Percentiles rank a stretch among this genome's conserved stretches.
Evolutionary conservation across 169 alveolate species (phyloP).

Genomic region (Plasmodium vivax): DNA sequence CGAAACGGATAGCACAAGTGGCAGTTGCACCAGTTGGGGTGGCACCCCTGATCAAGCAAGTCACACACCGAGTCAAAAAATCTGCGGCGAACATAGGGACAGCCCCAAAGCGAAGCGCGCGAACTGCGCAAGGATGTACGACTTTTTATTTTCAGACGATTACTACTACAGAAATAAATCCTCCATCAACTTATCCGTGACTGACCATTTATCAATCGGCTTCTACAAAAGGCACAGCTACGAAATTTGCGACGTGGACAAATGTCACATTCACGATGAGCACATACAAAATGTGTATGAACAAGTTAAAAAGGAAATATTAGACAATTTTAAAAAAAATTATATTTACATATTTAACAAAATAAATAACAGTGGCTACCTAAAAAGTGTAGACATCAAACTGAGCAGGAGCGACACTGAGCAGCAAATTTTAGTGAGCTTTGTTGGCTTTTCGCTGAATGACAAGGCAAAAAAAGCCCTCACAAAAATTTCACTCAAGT

Average conservation of each 20-base stretch:
- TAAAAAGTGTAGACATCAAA: conserved; percentile 70
- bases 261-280: conserved; percentile 70
- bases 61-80: not conserved
- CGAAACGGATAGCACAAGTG: not conserved
- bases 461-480: conserved; percentile 36
- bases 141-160: conserved; percentile 41
- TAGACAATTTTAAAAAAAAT: conserved; percentile 58
- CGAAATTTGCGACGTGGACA: conserved; percentile 64
- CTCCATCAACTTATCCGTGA: conserved; percentile 51
- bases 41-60: not conserved
- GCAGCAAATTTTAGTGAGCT: conserved; percentile 54
- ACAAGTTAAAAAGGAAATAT: conserved; percentile 68
- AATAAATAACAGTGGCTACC: conserved; percentile 74
- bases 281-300: conserved; percentile 50
- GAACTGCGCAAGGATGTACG: conserved; percentile 28
- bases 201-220: conserved; percentile 56
- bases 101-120: not conserved
- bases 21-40: not conserved
- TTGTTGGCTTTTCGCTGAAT: conserved; percentile 33
- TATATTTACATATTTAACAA: conserved; percentile 69
- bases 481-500: conserved; percentile 26
- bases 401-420: conserved; percentile 19
- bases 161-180: conserved; percentile 74
- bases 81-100: not conserved
- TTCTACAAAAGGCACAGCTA: conserved; percentile 55